Evolutionary conservation across 768 basidiomycete genomes (phyloP).

Genomic region (Mycena venus): DNA sequence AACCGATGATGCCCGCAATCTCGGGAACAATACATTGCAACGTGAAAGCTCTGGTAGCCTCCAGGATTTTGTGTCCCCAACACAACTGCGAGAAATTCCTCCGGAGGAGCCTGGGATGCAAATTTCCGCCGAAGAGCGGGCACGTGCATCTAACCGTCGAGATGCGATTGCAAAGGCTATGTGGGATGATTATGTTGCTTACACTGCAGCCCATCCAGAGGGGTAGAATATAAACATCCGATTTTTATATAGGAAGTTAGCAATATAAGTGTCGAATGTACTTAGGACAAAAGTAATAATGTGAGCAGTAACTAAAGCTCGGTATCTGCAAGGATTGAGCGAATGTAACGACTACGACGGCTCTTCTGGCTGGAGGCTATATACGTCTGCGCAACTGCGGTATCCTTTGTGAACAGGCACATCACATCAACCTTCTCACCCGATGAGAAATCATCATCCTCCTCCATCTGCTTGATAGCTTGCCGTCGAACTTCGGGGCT

Average conservation of each 20-base stretch:
- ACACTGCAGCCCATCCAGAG: no score
- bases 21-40: neutral
- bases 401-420: slow-evolving; percentile 5
- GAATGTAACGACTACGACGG: neutral
- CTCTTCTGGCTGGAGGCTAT: neutral
- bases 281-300: neutral
- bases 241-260: no score
- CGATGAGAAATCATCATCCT: slow-evolving; percentile 17
- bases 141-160: neutral
- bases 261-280: no score
- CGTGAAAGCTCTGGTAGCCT: no score
- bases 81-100: slow-evolving; percentile 10
- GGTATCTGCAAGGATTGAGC: no score
- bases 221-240: neutral
- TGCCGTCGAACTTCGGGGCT: slow-evolving; percentile 13
- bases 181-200: no score
- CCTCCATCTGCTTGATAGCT: slow-evolving; percentile 16
- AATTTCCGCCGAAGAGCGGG: neutral
- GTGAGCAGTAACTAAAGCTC: neutral
- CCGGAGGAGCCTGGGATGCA: slow-evolving; percentile 2
- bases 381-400: slow-evolving; percentile 13
- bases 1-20: neutral
- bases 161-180: slow-evolving; percentile 15
- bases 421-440: neutral
- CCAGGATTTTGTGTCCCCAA: no score